Evolutionary conservation across 2,329 filamentous ascomycete species (phyloP), one percentile per base, ranked within the genome.

Genomic region (Lecanosticta acicola): DNA sequence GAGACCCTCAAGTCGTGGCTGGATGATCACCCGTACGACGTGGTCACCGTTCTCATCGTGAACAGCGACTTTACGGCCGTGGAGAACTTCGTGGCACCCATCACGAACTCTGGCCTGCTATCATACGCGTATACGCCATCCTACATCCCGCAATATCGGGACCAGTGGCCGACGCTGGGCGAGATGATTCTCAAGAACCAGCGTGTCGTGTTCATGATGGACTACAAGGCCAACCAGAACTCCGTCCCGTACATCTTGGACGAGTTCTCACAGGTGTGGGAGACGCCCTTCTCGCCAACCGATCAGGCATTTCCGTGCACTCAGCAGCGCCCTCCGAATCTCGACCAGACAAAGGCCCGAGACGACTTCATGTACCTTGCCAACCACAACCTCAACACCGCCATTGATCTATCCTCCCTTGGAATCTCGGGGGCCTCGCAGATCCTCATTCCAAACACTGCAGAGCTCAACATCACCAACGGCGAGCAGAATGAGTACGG

Each of bases 301-400:
- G 67, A 83, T 58, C 69, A 80, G 2, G 64, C 66, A 0, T 94
- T 95, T 64, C 88, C 89, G 0, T 96, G 90, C 69, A 81, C 72
- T 0, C 74, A 83, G 32, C 80, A 95, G 62, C 82, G 90, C 0
- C 89, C 90, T 0, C 87, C 87, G 0, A 71, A 78, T 35, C 70
- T 94, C 46, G 60, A 64, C 0, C 67, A 74, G 2, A 73, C 78
- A 5, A 76, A 78, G 2, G 63, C 66, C 13, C 62, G 63, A 0
- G 70, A 72, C 47, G 72, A 82, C 21, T 76, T 82, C 35, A 74
- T 94, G 67, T 94, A 90, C 64, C 76, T 95, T 61, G 78, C 85
- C 59, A 96, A 96, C 68, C 90, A 96, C 71, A 96, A 96, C 63
- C 76, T 95, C 48, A 95, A 95, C 65, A 76, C 84, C 48, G 76